phyloP scores from a whole-genome alignment of 2,329 filamentous ascomycete species.

The Trematosphaeria pertusa region DNA sequence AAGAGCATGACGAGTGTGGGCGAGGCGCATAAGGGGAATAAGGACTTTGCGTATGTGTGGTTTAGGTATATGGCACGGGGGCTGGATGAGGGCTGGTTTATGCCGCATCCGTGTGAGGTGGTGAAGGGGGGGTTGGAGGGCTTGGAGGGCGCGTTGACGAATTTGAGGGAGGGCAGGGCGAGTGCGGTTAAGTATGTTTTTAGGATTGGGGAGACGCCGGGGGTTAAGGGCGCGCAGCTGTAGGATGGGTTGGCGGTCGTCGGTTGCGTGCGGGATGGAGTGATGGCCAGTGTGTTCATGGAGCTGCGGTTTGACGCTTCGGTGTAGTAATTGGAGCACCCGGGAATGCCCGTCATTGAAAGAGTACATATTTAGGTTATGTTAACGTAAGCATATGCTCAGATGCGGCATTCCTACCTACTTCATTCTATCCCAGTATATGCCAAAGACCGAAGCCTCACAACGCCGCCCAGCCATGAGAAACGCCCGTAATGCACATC shows the following conservation, averaged over 20 bases:
- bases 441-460: no score
- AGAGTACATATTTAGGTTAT: no score
- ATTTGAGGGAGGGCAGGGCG: slow-evolving; percentile 66
- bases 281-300: background rate
- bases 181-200: slow-evolving; percentile 71
- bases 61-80: slow-evolving; percentile 55
- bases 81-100: slow-evolving; percentile 59
- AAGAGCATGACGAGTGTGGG: slow-evolving; percentile 49
- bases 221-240: slow-evolving; percentile 17
- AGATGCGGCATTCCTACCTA: background rate
- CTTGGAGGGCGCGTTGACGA: slow-evolving; percentile 60
- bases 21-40: slow-evolving; percentile 30
- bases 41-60: slow-evolving; percentile 56
- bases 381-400: no score
- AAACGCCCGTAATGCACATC: background rate
- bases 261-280: background rate
- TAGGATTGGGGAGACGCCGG: slow-evolving; percentile 57
- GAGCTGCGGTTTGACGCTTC: background rate
- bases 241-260: slow-evolving; percentile 3
- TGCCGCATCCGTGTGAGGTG: slow-evolving; percentile 59
- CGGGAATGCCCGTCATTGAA: no score
- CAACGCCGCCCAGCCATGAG: no score
- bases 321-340: no score
- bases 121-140: slow-evolving; percentile 62
- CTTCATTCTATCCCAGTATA: background rate